Evolutionary conservation across 345 rosid species (phyloP).

Genomic region (Rhodamnia argentea): DNA sequence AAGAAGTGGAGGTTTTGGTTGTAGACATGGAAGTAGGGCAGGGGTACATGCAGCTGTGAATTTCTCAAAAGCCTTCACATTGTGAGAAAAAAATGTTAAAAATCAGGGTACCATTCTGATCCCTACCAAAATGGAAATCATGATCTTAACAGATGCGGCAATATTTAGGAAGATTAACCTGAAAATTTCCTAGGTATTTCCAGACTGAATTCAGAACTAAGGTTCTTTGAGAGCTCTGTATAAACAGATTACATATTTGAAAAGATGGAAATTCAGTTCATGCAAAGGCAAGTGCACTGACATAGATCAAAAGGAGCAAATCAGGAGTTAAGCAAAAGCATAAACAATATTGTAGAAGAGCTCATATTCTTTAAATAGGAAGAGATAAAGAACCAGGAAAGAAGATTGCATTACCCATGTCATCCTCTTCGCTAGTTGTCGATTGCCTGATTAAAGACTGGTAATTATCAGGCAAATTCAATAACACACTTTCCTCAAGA

Average conservation of each 20-base stretch:
- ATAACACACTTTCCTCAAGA: conserved; percentile 57
- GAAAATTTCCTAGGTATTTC: neutral
- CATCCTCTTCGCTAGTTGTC: conserved; percentile 64
- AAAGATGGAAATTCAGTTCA: neutral
- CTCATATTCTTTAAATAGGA: neutral
- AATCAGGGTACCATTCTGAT: neutral
- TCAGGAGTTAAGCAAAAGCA: neutral
- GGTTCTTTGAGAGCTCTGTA: neutral
- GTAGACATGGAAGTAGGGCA: neutral
- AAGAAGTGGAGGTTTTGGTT: neutral
- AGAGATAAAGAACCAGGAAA: neutral
- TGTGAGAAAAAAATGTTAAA: neutral
- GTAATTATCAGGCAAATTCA: conserved; percentile 71
- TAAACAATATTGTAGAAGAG: neutral
- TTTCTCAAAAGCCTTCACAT: neutral
- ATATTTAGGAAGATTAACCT: neutral
- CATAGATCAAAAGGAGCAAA: neutral
- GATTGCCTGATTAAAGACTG: conserved; percentile 70
- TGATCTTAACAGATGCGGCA: neutral
- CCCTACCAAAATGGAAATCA: neutral
- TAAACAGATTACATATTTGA: neutral
- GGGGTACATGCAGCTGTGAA: neutral
- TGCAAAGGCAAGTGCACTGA: neutral
- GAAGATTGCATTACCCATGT: conserved; percentile 45
- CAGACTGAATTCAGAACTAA: neutral